Base-by-base conservation (phyloP, 176 grass and related monocot genomes). In the Bonia amplexicaulis region DNA sequence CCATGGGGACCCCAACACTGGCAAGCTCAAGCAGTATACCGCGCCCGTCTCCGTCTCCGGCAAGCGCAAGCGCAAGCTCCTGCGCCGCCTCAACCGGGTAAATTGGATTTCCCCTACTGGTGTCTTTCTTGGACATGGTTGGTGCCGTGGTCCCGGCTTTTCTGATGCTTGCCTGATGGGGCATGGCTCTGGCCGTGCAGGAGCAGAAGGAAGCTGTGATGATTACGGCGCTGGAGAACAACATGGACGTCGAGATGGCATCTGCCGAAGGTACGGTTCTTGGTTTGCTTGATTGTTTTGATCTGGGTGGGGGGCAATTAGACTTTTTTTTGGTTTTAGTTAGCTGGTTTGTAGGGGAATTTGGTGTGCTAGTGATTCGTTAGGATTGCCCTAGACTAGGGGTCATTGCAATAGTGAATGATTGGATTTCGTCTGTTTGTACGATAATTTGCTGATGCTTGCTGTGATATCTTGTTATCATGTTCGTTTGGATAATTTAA, bases 41-140 rank as follows among this genome's bases (percentile, higher is more conserved):
- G 86, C 86, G 15, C 86, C 90, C 41, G 11, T 87, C 78, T 80
- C 73, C 66, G 19, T 91, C 59, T 91, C 90, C 66, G 90, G 90
- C 57, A 91, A 91, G 90, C 86, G 90, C 66, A 85, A 88, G 73
- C 90, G 86, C 65, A 88, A 88, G 86, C 72, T 91, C 78, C 51
- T 35, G 80, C 80, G 75, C 69, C 89, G 89, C 74, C 69, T 8
- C 31, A 79, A 87, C 31, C 89, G 89, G 85, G 89, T 90, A 20
- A 20, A 17, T 5, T 67, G 26, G 47, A 40, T 85, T 54, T 4
- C 46, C 61, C 8, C 42, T 26, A 6, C 45, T 40, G 25, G 37
- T 73, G 19, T 12, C 15, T 57, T 17, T 53, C 1, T 29, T 29
- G 51, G 17, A 29, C 6, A 14, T 13, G 15, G 9, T 73, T 54